Evolutionary conservation across 805 yeast genomes (phyloP), one percentile per base, ranked within the genome.

Genomic region (Wickerhamomyces silvicola): DNA sequence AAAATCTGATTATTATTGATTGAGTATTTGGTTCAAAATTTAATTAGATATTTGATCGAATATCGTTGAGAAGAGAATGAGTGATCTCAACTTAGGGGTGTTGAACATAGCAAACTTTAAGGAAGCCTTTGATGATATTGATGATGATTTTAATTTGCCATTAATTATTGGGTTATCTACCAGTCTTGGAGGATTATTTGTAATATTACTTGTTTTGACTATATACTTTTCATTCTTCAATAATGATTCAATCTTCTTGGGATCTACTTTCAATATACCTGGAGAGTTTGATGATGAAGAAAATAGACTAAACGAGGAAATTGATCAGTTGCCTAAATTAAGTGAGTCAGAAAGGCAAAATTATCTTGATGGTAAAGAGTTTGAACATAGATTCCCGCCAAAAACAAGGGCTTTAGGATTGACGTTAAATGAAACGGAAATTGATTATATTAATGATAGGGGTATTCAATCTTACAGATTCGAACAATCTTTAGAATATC

Each of bases 351-450:
- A 69, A 43, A 41, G 60, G 54, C 57, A 57, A 26, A 54, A 54
- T 30, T 66, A 64, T 38, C 48, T 54, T 30, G 60, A 59, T 32
- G 72, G 64, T 7, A 65, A 64, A 41, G 59, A 58, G 22, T 51
- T 43, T 30, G 53, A 50, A 31, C 27, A 48, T 51, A 44, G 32
- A 31, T 60, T 60, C 38, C 67, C 68, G 3, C 76, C 75, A 9
- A 64, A 68, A 7, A 54, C 74, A 0, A 37, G 46, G 33, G 70
- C 54, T 26, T 48, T 59, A 12, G 56, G 54, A 6, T 37, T 50
- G 4, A 42, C 56, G 2, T 58, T 81, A 14, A 83, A 85, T 18
- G 94, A 86, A 44, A 94, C 86, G 42, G 87, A 85, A 52, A 95
- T 95, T 3, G 80, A 88, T 1, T 59, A 69, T 27, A 39, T 48